Base-by-base conservation (phyloP, 257 asterid genomes). In the Salvia splendens region DNA sequence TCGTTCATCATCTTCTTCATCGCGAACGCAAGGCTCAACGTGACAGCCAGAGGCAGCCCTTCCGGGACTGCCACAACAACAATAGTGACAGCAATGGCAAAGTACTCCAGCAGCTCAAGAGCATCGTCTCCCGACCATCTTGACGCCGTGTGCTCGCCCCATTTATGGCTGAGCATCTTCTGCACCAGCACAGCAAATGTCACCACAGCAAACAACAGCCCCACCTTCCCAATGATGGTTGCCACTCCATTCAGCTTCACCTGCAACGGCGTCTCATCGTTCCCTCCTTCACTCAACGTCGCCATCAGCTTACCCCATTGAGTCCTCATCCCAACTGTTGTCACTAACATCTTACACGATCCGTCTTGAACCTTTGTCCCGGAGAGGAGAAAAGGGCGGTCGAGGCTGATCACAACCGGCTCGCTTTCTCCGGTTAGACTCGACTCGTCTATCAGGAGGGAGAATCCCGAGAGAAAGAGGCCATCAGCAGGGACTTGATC, bases 401-500 rank as follows among this genome's bases (percentile, higher is more conserved):
- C 84, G 4, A 72, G 69, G 63, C 24, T 76, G 61, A 89, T 90
- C 84, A 82, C 76, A 5, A 87, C 87, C 0, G 97, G 97, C 81
- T 89, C 98, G 28, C 98, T 89, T 74, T 93, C 98, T 15, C 98
- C 98, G 0, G 98, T 89, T 53, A 92, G 64, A 62, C 98, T 92
- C 0, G 98, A 92, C 61, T 92, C 98, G 33, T 89, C 96, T 2
- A 92, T 83, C 68, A 82, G 42, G 30, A 89, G 86, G 12, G 97
- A 89, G 74, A 84, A 92, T 5, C 98, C 98, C 0, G 92, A 82
- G 3, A 93, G 84, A 36, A 89, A 93, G 38, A 90, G 90, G 0
- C 98, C 98, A 61, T 93, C 98, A 0, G 98, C 91, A 5, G 98
- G 98, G 76, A 92, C 97, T 73, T 92, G 97, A 76, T 92, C 98